Evolutionary conservation across 176 grass and related monocot species (phyloP).

Genomic region (Zizania latifolia): DNA sequence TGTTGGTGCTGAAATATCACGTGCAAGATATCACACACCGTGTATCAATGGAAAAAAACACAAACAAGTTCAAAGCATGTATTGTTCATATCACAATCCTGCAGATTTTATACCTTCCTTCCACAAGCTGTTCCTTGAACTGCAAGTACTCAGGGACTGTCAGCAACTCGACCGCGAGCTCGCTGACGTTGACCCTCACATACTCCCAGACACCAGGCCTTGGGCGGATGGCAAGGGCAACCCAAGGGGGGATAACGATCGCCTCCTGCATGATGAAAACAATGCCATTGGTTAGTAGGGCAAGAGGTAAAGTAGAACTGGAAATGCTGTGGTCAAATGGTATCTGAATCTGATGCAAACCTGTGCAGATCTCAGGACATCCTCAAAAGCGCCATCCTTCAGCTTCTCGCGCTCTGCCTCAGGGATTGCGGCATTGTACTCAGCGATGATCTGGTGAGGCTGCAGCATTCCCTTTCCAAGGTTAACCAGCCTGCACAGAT

Average conservation of each 20-base stretch:
- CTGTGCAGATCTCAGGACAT: conserved; percentile 85
- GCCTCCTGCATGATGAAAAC: conserved; percentile 51
- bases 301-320: neutral
- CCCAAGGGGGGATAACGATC: conserved; percentile 80
- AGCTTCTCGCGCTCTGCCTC: conserved; percentile 83
- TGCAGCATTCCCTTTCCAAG: conserved; percentile 96
- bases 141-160: conserved; percentile 92
- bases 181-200: conserved; percentile 72
- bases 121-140: conserved; percentile 95
- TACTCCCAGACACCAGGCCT: conserved; percentile 98
- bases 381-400: conserved; percentile 89
- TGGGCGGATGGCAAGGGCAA: conserved; percentile 84
- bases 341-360: conserved; percentile 31
- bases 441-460: conserved; percentile 78
- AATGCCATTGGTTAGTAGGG: neutral
- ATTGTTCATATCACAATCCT: neutral
- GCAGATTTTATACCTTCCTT: conserved; percentile 55
- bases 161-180: conserved; percentile 85
- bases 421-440: conserved; percentile 68
- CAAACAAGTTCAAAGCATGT: neutral
- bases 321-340: neutral
- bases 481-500: conserved; percentile 54
- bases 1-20: conserved; percentile 36
- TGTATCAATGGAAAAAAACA: neutral
- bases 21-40: neutral